Evolutionary conservation across 2,329 filamentous ascomycete genomes (phyloP), one percentile per base, ranked within the genome.

Genomic region (Nigrospora osmanthi): DNA sequence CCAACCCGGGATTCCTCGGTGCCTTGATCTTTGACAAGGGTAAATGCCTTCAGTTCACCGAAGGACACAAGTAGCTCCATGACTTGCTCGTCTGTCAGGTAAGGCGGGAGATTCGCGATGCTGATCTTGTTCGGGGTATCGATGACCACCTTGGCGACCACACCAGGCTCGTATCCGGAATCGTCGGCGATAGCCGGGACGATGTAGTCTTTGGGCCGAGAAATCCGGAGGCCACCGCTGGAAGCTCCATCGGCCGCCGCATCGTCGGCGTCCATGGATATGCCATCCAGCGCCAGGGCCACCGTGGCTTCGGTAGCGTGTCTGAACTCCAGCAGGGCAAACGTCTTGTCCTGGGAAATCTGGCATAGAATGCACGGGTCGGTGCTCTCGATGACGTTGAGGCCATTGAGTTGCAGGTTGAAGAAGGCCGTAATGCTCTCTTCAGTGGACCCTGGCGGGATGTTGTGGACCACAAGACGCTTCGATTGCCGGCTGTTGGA

Each of bases 51-150:
- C 38, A 97, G 79, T 62, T 91, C 87, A 51, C 93, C 93, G 65
- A 98, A 97, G 0, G 89, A 85, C 30, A 86, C 83, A 7, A 98
- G 73, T 16, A 98, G 78, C 69, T 97, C 93, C 35, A 84, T 86
- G 9, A 97, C 87, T 56, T 96, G 89, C 46, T 95, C 89, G 47
- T 97, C 93, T 3, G 81, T 85, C 39, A 99, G 81, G 63, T 93
- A 95, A 1, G 78, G 68, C 0, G 93, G 90, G 45, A 99, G 85
- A 60, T 95, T 94, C 41, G 87, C 81, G 54, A 98, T 83, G 65
- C 88, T 88, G 54, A 99, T 85, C 72, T 99, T 99, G 73, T 95
- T 89, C 15, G 89, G 85, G 3, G 89, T 94, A 61, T 99, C 93
- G 11, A 89, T 81, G 14, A 98, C 93, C 16, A 87, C 71, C 50